Conservation (phyloP, 2,329 filamentous ascomycete species). For the Penicillium psychrosexuale region DNA sequence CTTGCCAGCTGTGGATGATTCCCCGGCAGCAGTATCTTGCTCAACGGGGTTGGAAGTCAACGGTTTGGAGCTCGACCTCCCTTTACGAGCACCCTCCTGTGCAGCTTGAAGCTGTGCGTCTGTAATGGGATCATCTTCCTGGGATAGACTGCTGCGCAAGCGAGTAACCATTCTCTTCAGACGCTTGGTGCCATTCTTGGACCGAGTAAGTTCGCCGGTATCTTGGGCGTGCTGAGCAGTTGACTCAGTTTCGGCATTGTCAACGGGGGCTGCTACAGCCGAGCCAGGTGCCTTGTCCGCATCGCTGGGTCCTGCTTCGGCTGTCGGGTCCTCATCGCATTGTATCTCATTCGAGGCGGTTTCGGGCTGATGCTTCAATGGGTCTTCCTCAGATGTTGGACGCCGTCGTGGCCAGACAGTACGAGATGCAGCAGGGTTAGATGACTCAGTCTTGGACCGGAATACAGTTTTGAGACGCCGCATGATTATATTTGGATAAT, state of each 20-base stretch:
- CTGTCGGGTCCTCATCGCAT: not conserved
- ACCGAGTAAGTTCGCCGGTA: slow-evolving; percentile 2
- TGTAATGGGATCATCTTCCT: slow-evolving; percentile 6
- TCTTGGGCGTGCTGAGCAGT: not conserved
- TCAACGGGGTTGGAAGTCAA: slow-evolving; percentile 1
- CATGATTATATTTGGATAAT: slow-evolving; percentile 13
- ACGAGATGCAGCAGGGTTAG: slow-evolving; percentile 6
- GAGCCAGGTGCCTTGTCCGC: not conserved
- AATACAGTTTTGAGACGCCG: slow-evolving; percentile 12
- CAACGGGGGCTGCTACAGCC: not conserved
- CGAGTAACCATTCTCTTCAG: slow-evolving; percentile 13
- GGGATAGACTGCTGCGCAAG: slow-evolving; percentile 10
- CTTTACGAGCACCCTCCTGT: not conserved
- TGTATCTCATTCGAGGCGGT: not conserved
- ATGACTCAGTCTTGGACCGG: slow-evolving; percentile 3
- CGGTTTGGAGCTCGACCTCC: not conserved
- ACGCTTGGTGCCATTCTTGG: slow-evolving; percentile 10
- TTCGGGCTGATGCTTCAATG: slow-evolving; percentile 12
- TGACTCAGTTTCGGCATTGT: not conserved
- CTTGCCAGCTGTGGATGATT: not conserved
- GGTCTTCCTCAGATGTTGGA: slow-evolving; percentile 9
- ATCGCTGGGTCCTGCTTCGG: not conserved
- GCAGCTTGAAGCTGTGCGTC: not conserved
- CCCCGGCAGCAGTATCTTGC: not conserved
- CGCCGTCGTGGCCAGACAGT: slow-evolving; percentile 11